Percentiles rank a stretch among this genome's conserved stretches.
These are phyloP conservation scores for Beta vulgaris DNA, from an alignment of 148 eudicot genomes.

Conservation along the genomic window DNA sequence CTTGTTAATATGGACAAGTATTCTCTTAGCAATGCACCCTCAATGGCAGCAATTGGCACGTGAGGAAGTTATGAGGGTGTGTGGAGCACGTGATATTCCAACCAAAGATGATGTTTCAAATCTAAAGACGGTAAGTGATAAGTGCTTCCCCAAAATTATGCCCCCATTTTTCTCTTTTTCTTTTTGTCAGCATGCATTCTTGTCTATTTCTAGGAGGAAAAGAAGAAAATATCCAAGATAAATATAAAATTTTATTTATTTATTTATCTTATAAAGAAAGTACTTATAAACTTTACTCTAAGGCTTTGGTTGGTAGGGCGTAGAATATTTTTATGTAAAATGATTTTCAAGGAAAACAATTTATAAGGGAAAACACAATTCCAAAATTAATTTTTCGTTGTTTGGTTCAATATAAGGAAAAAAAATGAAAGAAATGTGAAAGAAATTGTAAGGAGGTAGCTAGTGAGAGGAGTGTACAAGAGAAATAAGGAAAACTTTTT, in stretches of 20 bases:
- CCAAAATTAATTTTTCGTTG: too few species aligned
- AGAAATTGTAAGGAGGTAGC: too few species aligned
- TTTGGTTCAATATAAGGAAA: too few species aligned
- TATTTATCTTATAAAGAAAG: neutral
- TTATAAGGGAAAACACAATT: too few species aligned
- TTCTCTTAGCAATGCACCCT: slow-evolving; percentile 66
- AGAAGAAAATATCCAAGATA: neutral
- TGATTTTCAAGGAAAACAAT: too few species aligned
- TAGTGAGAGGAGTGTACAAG: too few species aligned
- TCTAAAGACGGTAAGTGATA: slow-evolving; percentile 48
- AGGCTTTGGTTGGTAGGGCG: too few species aligned
- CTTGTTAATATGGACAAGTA: slow-evolving; percentile 53
- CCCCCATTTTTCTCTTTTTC: slow-evolving; percentile 7
- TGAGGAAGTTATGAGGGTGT: slow-evolving; percentile 55
- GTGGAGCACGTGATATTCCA: slow-evolving; percentile 59
- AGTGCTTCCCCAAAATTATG: neutral
- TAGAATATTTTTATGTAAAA: too few species aligned
- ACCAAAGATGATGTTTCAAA: slow-evolving; percentile 49
- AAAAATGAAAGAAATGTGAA: too few species aligned
- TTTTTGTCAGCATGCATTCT: slow-evolving; percentile 21
- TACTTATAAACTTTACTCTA: too few species aligned
- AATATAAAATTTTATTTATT: neutral
- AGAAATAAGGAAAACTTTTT: too few species aligned
- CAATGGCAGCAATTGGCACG: slow-evolving; percentile 73
- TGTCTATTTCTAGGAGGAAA: slow-evolving; percentile 16